These are phyloP conservation scores for Exophiala spinifera DNA, from an alignment of 2,329 filamentous ascomycete species.

Conservation along the genomic window DNA sequence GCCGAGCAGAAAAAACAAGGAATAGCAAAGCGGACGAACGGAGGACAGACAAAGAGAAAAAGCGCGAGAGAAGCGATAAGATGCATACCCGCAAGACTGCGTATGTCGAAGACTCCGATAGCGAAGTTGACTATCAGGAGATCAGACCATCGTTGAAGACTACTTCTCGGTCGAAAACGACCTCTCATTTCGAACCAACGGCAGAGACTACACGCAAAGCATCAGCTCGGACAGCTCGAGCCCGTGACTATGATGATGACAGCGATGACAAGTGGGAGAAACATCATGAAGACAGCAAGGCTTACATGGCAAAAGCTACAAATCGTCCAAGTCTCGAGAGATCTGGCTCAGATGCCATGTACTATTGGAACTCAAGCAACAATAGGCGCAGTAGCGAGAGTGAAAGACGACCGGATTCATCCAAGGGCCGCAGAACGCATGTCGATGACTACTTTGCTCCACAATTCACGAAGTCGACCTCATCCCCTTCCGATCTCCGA, in stretches of 20 bases:
- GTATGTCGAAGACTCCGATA: slow-evolving; percentile 35
- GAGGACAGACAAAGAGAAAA: slow-evolving; percentile 43
- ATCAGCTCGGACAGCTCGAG: slow-evolving; percentile 30
- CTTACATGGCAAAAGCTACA: slow-evolving; percentile 37
- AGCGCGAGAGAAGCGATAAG: slow-evolving; percentile 41
- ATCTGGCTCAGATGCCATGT: slow-evolving; percentile 16
- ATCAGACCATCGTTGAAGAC: slow-evolving; percentile 19
- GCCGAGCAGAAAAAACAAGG: slow-evolving; percentile 20
- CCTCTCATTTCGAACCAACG: slow-evolving; percentile 15
- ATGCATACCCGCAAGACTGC: slow-evolving; percentile 31
- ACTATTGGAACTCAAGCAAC: slow-evolving; percentile 16
- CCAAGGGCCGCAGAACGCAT: slow-evolving; percentile 35
- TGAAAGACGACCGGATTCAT: slow-evolving; percentile 31
- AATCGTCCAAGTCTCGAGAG: slow-evolving; percentile 19
- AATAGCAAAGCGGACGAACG: slow-evolving; percentile 36
- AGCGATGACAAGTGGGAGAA: slow-evolving; percentile 34
- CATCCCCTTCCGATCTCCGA: slow-evolving; percentile 32
- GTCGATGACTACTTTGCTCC: slow-evolving; percentile 30
- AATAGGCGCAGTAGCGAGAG: slow-evolving; percentile 28
- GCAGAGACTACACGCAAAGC: slow-evolving; percentile 10
- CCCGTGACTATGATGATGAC: slow-evolving; percentile 19
- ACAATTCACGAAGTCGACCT: slow-evolving; percentile 35
- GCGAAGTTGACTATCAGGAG: slow-evolving; percentile 32
- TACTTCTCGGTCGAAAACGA: slow-evolving; percentile 18
- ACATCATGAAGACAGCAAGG: slow-evolving; percentile 33